Conservation (phyloP, 139 green algal genomes). For the Chlamydomonas applanata region DNA sequence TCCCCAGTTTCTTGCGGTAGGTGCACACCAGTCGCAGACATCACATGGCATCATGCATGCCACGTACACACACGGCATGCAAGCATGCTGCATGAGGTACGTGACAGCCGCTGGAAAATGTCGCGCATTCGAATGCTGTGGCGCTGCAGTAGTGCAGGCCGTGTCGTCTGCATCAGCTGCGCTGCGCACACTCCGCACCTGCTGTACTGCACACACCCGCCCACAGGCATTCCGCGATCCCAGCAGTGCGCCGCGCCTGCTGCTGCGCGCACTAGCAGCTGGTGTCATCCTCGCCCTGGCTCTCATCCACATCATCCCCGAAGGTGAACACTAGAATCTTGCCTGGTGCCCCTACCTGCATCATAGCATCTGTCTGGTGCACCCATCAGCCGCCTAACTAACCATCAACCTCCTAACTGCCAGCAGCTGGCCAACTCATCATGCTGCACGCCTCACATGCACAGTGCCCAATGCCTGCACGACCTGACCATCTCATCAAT, state of each 20-base stretch:
- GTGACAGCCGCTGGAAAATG: too few relatives aligned
- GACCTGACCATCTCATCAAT: too few relatives aligned
- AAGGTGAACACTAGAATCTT: neutral
- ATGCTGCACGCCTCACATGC: too few relatives aligned
- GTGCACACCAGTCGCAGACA: neutral
- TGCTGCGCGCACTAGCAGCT: slow-evolving; percentile 1
- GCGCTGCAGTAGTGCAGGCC: too few relatives aligned
- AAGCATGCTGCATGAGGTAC: neutral
- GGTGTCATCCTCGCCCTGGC: slow-evolving; percentile 30
- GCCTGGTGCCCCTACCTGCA: neutral
- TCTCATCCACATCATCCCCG: slow-evolving; percentile 33
- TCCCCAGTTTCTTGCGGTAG: slow-evolving; percentile 8
- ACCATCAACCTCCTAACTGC: too few relatives aligned
- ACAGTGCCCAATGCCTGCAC: too few relatives aligned
- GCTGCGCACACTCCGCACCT: too few relatives aligned
- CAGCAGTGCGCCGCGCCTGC: neutral
- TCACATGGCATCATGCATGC: neutral
- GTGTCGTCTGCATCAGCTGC: too few relatives aligned
- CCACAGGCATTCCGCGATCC: slow-evolving; percentile 7
- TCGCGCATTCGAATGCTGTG: too few relatives aligned
- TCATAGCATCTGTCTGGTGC: too few relatives aligned
- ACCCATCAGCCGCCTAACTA: too few relatives aligned
- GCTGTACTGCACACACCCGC: neutral
- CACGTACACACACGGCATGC: neutral
- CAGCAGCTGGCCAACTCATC: too few relatives aligned